Conservation (phyloP, 257 asterid genomes). For the Misopates orontium region DNA sequence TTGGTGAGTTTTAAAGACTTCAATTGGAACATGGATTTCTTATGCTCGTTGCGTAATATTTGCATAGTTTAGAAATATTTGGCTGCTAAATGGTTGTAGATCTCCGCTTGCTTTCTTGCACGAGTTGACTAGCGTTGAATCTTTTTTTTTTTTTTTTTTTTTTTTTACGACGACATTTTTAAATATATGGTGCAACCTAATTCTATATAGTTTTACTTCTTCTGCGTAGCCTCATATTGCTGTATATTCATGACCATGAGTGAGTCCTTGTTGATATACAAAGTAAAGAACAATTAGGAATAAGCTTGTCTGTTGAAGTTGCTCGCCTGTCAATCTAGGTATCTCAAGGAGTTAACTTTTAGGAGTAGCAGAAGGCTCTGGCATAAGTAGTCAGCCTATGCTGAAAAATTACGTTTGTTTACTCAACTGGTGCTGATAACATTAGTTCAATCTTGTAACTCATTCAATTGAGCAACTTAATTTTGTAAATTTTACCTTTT, state of each 20-base stretch:
- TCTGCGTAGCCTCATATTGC: background rate
- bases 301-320: no score
- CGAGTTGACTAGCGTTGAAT: background rate
- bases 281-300: background rate
- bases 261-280: background rate
- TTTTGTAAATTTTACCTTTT: no score
- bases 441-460: no score
- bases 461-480: no score
- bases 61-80: background rate
- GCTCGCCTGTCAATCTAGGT: no score
- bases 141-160: no score
- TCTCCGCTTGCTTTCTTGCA: background rate
- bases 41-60: background rate
- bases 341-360: no score
- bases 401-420: background rate
- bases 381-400: no score
- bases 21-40: constrained; percentile 3
- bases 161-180: background rate
- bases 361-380: no score
- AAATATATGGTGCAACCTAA: background rate
- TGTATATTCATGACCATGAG: background rate
- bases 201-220: background rate
- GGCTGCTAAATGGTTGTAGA: background rate
- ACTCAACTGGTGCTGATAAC: no score
- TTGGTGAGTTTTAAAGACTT: constrained; percentile 61